Conservation (phyloP, 1,284 basidiomycete genomes). For the Sanghuangporus baumii region DNA sequence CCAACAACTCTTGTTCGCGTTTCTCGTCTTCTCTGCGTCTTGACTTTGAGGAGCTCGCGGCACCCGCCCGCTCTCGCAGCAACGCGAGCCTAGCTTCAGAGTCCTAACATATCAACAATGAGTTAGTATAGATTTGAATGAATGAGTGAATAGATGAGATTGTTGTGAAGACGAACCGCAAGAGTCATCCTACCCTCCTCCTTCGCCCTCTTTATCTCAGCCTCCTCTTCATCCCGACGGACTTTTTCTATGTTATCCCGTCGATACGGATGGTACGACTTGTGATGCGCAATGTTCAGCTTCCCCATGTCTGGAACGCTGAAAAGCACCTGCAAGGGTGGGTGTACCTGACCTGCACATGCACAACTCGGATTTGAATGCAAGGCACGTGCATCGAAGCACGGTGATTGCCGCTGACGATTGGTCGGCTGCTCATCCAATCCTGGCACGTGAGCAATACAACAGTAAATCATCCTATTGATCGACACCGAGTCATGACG, state of each 20-base stretch:
- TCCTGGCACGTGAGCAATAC: too few species aligned
- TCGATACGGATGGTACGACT: slow-evolving; percentile 83
- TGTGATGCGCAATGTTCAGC: slow-evolving; percentile 84
- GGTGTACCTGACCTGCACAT: too few species aligned
- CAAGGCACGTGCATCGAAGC: background rate
- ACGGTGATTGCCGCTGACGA: background rate
- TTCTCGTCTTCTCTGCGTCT: slow-evolving; percentile 36
- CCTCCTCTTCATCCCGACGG: slow-evolving; percentile 74
- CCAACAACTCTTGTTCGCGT: slow-evolving; percentile 27
- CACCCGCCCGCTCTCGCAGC: slow-evolving; percentile 55
- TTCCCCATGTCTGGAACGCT: slow-evolving; percentile 56
- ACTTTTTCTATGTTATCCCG: slow-evolving; percentile 81
- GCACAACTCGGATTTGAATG: too few species aligned
- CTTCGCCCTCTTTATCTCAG: slow-evolving; percentile 53
- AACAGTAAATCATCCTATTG: too few species aligned
- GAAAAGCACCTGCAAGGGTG: background rate
- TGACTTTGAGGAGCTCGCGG: slow-evolving; percentile 28
- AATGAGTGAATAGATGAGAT: background rate
- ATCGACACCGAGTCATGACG: too few species aligned
- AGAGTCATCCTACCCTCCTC: slow-evolving; percentile 67
- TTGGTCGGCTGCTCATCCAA: too few species aligned
- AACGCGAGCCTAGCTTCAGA: slow-evolving; percentile 71
- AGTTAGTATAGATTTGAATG: background rate
- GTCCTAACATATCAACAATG: slow-evolving; percentile 40
- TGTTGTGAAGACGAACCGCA: slow-evolving; percentile 43